phyloP scores from a whole-genome alignment of 2,329 filamentous ascomycete species.

The Aureobasidium sp. region DNA sequence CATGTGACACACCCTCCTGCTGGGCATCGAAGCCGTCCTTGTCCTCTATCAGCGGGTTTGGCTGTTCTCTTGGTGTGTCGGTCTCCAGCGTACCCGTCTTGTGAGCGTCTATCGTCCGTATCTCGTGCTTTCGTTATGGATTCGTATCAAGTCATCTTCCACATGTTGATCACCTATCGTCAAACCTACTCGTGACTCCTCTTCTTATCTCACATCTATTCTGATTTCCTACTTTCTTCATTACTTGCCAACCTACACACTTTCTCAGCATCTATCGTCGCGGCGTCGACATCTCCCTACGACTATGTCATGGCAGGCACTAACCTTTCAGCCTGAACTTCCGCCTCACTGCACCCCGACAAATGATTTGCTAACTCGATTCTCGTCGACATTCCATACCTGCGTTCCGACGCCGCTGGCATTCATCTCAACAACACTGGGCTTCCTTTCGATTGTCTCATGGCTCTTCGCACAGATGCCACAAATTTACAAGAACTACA shows the following conservation, averaged over 20 bases:
- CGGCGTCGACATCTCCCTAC: not conserved
- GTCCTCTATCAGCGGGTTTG: conserved; percentile 11
- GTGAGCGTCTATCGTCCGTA: conserved; percentile 14
- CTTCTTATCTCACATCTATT: not conserved
- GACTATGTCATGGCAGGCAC: conserved; percentile 26
- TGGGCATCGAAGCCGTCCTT: conserved; percentile 2
- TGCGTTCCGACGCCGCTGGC: conserved; percentile 59
- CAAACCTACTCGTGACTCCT: not conserved
- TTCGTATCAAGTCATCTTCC: conserved; percentile 3
- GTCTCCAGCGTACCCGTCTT: not conserved
- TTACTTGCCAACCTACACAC: not conserved
- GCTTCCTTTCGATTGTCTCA: conserved; percentile 55
- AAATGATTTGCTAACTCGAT: conserved; percentile 47
- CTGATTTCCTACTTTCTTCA: not conserved
- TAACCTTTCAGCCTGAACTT: conserved; percentile 34
- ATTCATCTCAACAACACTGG: conserved; percentile 54
- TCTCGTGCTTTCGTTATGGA: conserved; percentile 3
- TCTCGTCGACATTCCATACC: conserved; percentile 54
- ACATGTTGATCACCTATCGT: not conserved
- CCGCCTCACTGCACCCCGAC: conserved; percentile 56
- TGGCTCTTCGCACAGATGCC: conserved; percentile 65
- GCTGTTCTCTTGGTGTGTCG: conserved; percentile 9
- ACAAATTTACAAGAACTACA: conserved; percentile 63
- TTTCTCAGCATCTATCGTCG: not conserved
- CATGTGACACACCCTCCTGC: conserved; percentile 6